Conservation (phyloP, 2,329 filamentous ascomycete genomes). For the Aspergillus latus region DNA sequence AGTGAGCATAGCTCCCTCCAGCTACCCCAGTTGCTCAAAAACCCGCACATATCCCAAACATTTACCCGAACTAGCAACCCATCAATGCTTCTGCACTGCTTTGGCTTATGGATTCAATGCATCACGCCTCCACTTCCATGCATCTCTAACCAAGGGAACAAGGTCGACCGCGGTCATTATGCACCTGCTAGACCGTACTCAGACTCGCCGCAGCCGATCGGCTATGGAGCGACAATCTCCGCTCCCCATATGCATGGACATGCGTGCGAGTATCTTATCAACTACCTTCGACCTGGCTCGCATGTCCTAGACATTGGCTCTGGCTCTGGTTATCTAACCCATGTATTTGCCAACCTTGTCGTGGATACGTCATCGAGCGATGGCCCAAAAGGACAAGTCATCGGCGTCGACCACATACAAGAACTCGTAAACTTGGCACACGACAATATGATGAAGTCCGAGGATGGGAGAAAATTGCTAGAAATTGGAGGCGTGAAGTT, state of each 20-base stretch:
- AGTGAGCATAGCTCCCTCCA: slow-evolving; percentile 45
- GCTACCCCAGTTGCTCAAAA: neutral
- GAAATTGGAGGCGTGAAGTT: slow-evolving; percentile 67
- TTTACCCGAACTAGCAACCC: neutral
- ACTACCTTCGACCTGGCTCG: slow-evolving; percentile 53
- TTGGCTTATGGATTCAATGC: neutral
- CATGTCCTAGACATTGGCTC: slow-evolving; percentile 72
- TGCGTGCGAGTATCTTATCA: slow-evolving; percentile 63
- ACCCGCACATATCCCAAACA: too few relatives aligned
- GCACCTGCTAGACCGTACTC: slow-evolving; percentile 69
- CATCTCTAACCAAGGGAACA: slow-evolving; percentile 14
- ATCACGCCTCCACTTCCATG: neutral
- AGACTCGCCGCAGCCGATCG: slow-evolving; percentile 69
- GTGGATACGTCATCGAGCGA: slow-evolving; percentile 26
- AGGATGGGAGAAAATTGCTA: slow-evolving; percentile 60
- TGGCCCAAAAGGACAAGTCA: slow-evolving; percentile 51
- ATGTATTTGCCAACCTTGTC: slow-evolving; percentile 78
- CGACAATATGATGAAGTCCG: slow-evolving; percentile 65
- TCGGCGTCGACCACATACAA: slow-evolving; percentile 73
- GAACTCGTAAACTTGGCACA: slow-evolving; percentile 63
- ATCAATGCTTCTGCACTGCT: neutral
- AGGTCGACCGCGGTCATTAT: slow-evolving; percentile 90
- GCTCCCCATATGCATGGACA: slow-evolving; percentile 72
- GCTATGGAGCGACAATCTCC: slow-evolving; percentile 67
- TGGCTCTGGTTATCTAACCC: slow-evolving; percentile 81